Conservation (phyloP, 2,329 filamentous ascomycete species). For the Venturia oleaginea region DNA sequence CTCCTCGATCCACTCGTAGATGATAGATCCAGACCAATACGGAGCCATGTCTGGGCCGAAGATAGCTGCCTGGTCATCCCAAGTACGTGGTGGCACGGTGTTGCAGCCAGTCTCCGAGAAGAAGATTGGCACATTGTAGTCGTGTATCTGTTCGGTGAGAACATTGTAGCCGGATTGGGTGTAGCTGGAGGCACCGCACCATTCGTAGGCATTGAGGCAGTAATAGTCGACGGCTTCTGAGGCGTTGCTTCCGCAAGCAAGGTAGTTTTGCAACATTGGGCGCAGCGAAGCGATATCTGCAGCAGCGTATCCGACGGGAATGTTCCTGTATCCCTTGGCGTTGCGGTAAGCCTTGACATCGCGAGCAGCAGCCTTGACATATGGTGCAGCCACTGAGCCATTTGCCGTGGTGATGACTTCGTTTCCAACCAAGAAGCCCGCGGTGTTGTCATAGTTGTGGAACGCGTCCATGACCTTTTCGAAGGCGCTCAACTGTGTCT, state of each 20-base stretch:
- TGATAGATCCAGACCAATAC: constrained; percentile 66
- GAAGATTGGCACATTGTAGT: constrained; percentile 77
- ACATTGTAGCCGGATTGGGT: constrained; percentile 57
- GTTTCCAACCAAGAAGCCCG: constrained; percentile 82
- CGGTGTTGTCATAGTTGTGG: constrained; percentile 66
- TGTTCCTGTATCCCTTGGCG: constrained; percentile 64
- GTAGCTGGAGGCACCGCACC: constrained; percentile 42
- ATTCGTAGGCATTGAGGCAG: constrained; percentile 73
- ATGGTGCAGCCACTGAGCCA: constrained; percentile 61
- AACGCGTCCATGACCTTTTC: constrained; percentile 68
- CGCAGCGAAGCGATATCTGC: constrained; percentile 65
- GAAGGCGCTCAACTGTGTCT: constrained; percentile 60
- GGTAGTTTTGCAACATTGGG: constrained; percentile 60
- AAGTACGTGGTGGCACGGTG: constrained; percentile 48
- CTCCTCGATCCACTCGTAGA: constrained; percentile 89
- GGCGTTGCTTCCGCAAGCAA: constrained; percentile 65
- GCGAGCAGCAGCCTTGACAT: constrained; percentile 69
- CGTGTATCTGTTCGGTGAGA: constrained; percentile 56
- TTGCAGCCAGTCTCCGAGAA: constrained; percentile 88
- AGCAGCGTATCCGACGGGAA: constrained; percentile 80
- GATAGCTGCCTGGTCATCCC: constrained; percentile 66
- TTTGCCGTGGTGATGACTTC: constrained; percentile 61
- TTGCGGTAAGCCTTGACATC: constrained; percentile 78
- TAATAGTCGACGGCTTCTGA: constrained; percentile 74
- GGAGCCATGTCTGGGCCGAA: constrained; percentile 64